These are phyloP conservation scores for Myxozyma vanderwaltii DNA, from an alignment of 805 yeast species.

Conservation along the genomic window DNA sequence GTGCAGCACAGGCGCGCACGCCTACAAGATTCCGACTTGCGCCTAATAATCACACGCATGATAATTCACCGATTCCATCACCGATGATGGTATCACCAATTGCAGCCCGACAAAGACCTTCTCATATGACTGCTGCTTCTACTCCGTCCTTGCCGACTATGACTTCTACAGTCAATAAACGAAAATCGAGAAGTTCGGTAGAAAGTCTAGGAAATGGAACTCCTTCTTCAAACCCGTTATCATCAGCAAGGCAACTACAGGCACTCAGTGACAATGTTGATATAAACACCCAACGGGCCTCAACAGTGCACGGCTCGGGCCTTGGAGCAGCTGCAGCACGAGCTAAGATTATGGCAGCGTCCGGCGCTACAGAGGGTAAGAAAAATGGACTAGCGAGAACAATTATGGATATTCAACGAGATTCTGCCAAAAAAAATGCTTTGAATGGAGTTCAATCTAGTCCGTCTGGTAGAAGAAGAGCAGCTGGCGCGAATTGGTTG, in stretches of 20 bases:
- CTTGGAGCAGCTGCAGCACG: slow-evolving; percentile 41
- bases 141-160: slow-evolving; percentile 10
- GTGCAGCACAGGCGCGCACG: slow-evolving; percentile 19
- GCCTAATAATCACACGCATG: neutral
- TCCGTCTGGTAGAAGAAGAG: neutral
- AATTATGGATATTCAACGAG: slow-evolving; percentile 40
- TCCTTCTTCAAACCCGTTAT: neutral
- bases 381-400: slow-evolving; percentile 39
- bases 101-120: neutral
- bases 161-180: neutral
- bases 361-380: slow-evolving; percentile 29
- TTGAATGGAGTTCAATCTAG: neutral
- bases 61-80: slow-evolving; percentile 1
- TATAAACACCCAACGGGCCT: slow-evolving; percentile 15
- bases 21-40: slow-evolving; percentile 23
- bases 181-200: slow-evolving; percentile 7
- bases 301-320: slow-evolving; percentile 30
- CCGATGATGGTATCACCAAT: slow-evolving; percentile 23
- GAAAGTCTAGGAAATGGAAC: neutral
- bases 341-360: slow-evolving; percentile 39
- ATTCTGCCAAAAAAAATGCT: slow-evolving; percentile 9
- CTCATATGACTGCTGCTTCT: neutral
- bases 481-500: slow-evolving; percentile 1
- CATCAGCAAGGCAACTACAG: slow-evolving; percentile 22
- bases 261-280: slow-evolving; percentile 23